These are phyloP conservation scores for Corynespora cassiicola DNA, from an alignment of 2,329 filamentous ascomycete species.

Conservation along the genomic window DNA sequence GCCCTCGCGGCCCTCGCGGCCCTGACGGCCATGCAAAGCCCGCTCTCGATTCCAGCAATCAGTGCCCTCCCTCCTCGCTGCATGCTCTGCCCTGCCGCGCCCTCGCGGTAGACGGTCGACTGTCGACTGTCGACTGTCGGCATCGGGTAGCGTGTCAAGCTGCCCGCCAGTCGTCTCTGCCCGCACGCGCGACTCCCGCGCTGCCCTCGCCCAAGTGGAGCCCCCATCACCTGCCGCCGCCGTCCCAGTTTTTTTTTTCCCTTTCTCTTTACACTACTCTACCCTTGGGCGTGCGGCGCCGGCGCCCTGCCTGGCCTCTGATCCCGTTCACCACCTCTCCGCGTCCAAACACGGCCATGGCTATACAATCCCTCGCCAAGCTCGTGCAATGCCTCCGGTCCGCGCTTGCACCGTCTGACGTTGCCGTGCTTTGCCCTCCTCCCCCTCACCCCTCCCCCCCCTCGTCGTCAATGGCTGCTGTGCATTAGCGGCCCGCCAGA, in stretches of 20 bases:
- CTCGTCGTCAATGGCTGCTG: constrained; percentile 35
- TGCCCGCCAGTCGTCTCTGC: constrained; percentile 37
- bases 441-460: constrained; percentile 33
- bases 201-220: constrained; percentile 24
- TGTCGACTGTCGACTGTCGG: too few relatives aligned
- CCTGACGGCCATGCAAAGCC: too few relatives aligned
- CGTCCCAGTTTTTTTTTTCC: constrained; percentile 35
- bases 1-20: too few relatives aligned
- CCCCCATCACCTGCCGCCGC: constrained; percentile 28
- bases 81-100: constrained; percentile 20
- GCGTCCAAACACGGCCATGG: constrained; percentile 27
- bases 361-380: constrained; percentile 38
- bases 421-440: constrained; percentile 33
- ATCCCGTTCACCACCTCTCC: constrained; percentile 32
- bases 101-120: too few relatives aligned
- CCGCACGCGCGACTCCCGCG: constrained; percentile 43
- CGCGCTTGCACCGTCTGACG: constrained; percentile 40
- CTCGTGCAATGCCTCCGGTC: constrained; percentile 23
- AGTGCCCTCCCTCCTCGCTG: constrained; percentile 29
- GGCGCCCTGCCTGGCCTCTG: constrained; percentile 32
- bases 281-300: constrained; percentile 16
- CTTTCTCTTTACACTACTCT: too few relatives aligned
- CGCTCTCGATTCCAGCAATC: constrained; percentile 45
- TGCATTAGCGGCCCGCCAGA: constrained; percentile 40
- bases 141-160: constrained; percentile 44